phyloP scores from a whole-genome alignment of 75 land plant species.

The Picea glauca region DNA sequence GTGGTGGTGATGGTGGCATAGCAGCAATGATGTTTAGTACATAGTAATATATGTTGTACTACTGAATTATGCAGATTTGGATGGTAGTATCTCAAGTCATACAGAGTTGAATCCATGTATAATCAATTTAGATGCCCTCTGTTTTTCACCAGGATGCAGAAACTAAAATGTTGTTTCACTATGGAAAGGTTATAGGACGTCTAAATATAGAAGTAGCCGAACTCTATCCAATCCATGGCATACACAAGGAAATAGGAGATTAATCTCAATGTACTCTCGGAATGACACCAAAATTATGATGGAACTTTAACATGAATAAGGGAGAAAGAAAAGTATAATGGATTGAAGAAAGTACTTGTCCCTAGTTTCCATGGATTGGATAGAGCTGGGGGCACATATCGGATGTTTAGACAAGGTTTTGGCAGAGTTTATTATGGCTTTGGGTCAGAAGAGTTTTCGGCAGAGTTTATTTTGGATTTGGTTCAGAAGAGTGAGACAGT shows the following conservation, averaged over 20 bases:
- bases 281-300: too few species aligned
- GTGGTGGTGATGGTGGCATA: too few species aligned
- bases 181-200: constrained; percentile 36
- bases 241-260: constrained; percentile 35
- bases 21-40: too few species aligned
- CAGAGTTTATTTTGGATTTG: too few species aligned
- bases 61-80: too few species aligned
- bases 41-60: too few species aligned
- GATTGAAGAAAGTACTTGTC: constrained; percentile 82
- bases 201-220: constrained; percentile 27
- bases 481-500: constrained; percentile 28
- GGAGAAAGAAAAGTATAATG: constrained; percentile 15
- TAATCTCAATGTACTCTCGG: constrained; percentile 24
- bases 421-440: constrained; percentile 81
- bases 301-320: too few species aligned
- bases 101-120: too few species aligned
- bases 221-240: constrained; percentile 26
- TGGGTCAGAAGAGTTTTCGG: constrained; percentile 30
- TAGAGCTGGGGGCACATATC: constrained; percentile 73
- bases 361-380: constrained; percentile 80
- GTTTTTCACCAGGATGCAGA: constrained; percentile 25
- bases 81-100: too few species aligned
- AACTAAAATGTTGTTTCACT: constrained; percentile 49
- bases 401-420: constrained; percentile 76
- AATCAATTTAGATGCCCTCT: not conserved